These are phyloP conservation scores for Yarrowia galli DNA, from an alignment of 1,139 yeast species.

Conservation along the genomic window DNA sequence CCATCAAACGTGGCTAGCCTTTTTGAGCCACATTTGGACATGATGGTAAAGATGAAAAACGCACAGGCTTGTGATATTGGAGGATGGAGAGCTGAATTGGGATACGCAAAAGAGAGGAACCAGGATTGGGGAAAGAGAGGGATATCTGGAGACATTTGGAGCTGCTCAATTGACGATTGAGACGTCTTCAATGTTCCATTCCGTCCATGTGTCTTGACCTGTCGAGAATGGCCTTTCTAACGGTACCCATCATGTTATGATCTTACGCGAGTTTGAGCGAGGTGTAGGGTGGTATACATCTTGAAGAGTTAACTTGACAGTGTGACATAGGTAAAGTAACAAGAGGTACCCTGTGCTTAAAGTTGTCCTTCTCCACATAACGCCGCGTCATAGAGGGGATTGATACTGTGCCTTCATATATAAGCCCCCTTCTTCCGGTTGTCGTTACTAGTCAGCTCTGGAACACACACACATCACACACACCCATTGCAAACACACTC, in stretches of 20 bases:
- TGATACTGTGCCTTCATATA: slow-evolving; percentile 1
- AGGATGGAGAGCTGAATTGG: not conserved
- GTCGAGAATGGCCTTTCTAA: slow-evolving; percentile 19
- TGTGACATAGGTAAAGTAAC: no score
- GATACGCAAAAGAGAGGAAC: not conserved
- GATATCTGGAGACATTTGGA: no score
- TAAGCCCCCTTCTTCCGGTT: slow-evolving; percentile 10
- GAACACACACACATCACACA: not conserved
- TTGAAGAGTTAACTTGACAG: no score
- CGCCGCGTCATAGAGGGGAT: slow-evolving; percentile 7
- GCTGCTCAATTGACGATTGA: no score
- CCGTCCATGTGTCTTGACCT: not conserved
- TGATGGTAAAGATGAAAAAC: slow-evolving; percentile 16
- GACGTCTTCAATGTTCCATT: not conserved
- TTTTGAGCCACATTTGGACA: not conserved
- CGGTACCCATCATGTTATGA: slow-evolving; percentile 27
- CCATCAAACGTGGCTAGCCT: not conserved
- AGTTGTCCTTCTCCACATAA: not conserved
- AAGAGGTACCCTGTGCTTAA: no score
- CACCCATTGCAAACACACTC: not conserved
- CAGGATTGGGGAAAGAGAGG: not conserved
- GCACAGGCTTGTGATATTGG: slow-evolving; percentile 21
- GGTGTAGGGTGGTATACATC: not conserved
- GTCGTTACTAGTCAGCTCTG: not conserved
- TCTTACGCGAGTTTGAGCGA: not conserved